phyloP scores from a whole-genome alignment of 2,329 filamentous ascomycete species.

The Aureobasidium zeae region DNA sequence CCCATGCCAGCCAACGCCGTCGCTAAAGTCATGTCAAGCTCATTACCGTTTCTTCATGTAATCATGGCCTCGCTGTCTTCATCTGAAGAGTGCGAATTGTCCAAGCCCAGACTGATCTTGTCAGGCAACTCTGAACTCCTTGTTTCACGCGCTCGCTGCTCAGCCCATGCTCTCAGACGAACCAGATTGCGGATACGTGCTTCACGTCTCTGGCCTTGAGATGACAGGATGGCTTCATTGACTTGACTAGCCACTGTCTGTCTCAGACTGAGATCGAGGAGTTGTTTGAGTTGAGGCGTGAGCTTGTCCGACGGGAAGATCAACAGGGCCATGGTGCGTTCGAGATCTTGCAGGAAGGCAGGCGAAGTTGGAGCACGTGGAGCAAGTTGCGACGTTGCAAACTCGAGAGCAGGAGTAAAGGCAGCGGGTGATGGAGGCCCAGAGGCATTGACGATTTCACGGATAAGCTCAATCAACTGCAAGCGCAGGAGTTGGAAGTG shows the following conservation, averaged over 20 bases:
- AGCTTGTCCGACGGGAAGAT: slow-evolving; percentile 79
- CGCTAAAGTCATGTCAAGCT: slow-evolving; percentile 18
- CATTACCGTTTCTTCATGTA: slow-evolving; percentile 18
- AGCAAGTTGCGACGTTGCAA: slow-evolving; percentile 78
- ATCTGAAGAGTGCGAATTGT: slow-evolving; percentile 20
- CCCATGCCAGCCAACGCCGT: slow-evolving; percentile 19
- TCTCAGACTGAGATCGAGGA: slow-evolving; percentile 72
- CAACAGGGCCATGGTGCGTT: slow-evolving; percentile 85
- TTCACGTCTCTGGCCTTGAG: slow-evolving; percentile 63
- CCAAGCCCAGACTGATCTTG: slow-evolving; percentile 35
- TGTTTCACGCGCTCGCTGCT: slow-evolving; percentile 47
- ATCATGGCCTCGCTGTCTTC: slow-evolving; percentile 30
- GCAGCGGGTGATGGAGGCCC: slow-evolving; percentile 50
- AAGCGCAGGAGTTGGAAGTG: slow-evolving; percentile 86
- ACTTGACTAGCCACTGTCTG: slow-evolving; percentile 77
- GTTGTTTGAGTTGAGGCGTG: slow-evolving; percentile 61
- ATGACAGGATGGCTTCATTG: slow-evolving; percentile 75
- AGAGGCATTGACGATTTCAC: slow-evolving; percentile 44
- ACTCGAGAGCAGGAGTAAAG: slow-evolving; percentile 70
- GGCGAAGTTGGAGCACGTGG: slow-evolving; percentile 75
- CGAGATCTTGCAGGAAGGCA: slow-evolving; percentile 75
- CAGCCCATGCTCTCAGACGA: slow-evolving; percentile 76
- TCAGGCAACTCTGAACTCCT: slow-evolving; percentile 34
- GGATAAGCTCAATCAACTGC: slow-evolving; percentile 89
- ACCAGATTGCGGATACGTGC: slow-evolving; percentile 75